Evolutionary conservation across 2,329 filamentous ascomycete species (phyloP).

Genomic region (Nemania bipapillata): DNA sequence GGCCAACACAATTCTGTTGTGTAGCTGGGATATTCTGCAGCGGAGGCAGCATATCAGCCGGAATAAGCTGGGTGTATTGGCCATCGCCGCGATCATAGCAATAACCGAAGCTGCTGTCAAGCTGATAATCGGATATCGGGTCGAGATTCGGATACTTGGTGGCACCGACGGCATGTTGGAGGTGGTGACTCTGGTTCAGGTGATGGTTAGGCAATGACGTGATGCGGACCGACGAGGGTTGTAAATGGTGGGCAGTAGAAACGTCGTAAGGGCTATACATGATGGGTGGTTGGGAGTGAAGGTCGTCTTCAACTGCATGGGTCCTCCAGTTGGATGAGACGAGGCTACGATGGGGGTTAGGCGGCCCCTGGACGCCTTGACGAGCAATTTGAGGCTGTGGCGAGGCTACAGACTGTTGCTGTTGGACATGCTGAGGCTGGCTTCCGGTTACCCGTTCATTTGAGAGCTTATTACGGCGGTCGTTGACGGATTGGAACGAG

Average conservation of each 20-base stretch:
- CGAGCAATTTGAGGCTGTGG: conserved; percentile 39
- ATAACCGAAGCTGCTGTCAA: conserved; percentile 58
- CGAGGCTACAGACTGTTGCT: conserved; percentile 19
- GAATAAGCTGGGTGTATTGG: conserved; percentile 64
- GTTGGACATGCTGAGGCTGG: conserved; percentile 34
- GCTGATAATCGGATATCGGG: conserved; percentile 42
- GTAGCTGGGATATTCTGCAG: conserved; percentile 58
- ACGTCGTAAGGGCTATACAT: conserved; percentile 42
- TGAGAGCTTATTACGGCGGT: conserved; percentile 45
- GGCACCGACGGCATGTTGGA: conserved; percentile 18
- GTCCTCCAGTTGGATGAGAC: conserved; percentile 50
- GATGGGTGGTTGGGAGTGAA: conserved; percentile 26
- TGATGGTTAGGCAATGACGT: conserved; percentile 33
- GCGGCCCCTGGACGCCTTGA: conserved; percentile 33
- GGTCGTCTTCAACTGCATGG: conserved; percentile 37
- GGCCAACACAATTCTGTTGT: conserved; percentile 55
- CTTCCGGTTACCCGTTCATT: conserved; percentile 38
- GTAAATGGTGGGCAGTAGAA: conserved; percentile 17
- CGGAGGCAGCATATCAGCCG: conserved; percentile 64
- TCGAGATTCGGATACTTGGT: conserved; percentile 31
- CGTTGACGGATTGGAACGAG: conserved; percentile 48
- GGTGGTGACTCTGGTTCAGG: conserved; percentile 38
- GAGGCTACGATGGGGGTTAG: conserved; percentile 39
- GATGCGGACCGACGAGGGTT: conserved; percentile 21
- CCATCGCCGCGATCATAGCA: conserved; percentile 66